Conservation (phyloP, 768 basidiomycete genomes). For the Dentipellis sp. region DNA sequence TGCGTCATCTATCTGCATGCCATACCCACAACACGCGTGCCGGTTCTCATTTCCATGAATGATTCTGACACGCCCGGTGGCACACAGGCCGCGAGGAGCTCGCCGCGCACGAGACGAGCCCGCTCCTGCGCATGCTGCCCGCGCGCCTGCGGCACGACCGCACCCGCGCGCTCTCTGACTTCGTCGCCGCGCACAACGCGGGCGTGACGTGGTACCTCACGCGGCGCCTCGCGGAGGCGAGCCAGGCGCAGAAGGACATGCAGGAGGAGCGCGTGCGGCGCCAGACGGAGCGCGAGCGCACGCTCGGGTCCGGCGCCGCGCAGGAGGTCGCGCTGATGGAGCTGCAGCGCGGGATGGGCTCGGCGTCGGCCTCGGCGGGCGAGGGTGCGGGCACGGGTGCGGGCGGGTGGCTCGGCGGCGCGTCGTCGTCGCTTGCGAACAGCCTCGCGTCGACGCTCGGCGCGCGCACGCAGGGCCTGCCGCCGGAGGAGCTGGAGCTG, state of each 20-base stretch:
- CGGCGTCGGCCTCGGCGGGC: constrained; percentile 12
- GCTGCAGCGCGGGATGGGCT: constrained; percentile 16
- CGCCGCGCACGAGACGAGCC: constrained; percentile 53
- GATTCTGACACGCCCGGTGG: background rate
- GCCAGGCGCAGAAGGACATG: constrained; percentile 74
- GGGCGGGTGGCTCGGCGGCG: constrained; percentile 39
- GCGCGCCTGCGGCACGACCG: constrained; percentile 52
- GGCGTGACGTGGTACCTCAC: constrained; percentile 88
- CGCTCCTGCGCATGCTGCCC: constrained; percentile 63
- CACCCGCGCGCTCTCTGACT: constrained; percentile 51
- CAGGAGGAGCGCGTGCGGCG: constrained; percentile 92
- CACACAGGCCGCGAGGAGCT: constrained; percentile 58
- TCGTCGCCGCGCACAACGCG: constrained; percentile 85
- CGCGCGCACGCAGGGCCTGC: constrained; percentile 13
- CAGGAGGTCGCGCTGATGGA: constrained; percentile 47
- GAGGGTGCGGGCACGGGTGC: constrained; percentile 44
- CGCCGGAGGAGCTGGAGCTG: constrained; percentile 29
- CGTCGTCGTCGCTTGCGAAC: constrained; percentile 30
- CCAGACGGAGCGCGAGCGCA: constrained; percentile 74
- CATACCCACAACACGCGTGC: background rate
- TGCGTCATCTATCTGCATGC: constrained; percentile 30
- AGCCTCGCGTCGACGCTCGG: constrained; percentile 22
- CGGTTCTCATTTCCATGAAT: constrained; percentile 6
- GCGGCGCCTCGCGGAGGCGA: constrained; percentile 68
- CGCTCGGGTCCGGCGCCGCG: constrained; percentile 73